Conservation (phyloP, 495 filamentous ascomycete species). For the Schizothecium vesticola region DNA sequence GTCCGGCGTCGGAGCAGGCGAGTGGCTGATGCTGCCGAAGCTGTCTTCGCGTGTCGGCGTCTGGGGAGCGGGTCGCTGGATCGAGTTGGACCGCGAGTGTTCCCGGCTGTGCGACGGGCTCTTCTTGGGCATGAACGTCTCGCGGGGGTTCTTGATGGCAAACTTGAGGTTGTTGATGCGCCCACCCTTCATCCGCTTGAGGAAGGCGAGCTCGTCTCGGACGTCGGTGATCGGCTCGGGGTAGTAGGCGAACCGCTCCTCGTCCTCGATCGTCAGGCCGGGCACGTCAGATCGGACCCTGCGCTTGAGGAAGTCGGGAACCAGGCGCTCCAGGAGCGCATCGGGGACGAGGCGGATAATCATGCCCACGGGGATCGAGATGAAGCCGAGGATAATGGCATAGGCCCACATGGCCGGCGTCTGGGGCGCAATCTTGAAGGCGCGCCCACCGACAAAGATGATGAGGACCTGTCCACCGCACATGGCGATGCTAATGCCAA, state of each 20-base stretch:
- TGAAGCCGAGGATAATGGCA: conserved; percentile 62
- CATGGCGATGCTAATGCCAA: conserved; percentile 77
- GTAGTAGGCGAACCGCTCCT: conserved; percentile 63
- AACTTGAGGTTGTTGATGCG: conserved; percentile 83
- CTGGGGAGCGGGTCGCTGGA: conserved; percentile 43
- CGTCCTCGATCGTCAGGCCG: conserved; percentile 65
- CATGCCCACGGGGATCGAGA: conserved; percentile 71
- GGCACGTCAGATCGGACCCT: conserved; percentile 45
- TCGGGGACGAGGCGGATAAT: conserved; percentile 58
- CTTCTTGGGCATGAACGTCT: conserved; percentile 64
- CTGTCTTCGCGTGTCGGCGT: conserved; percentile 61
- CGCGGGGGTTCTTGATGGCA: conserved; percentile 70
- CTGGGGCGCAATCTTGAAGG: conserved; percentile 67
- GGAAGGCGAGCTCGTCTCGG: conserved; percentile 73
- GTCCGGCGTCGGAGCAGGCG: conserved; percentile 61
- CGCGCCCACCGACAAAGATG: conserved; percentile 65
- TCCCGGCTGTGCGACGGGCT: conserved; percentile 58
- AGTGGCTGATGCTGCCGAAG: conserved; percentile 36
- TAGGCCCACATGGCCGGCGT: conserved; percentile 68
- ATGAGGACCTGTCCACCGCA: conserved; percentile 76
- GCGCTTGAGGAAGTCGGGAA: conserved; percentile 63
- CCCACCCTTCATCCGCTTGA: conserved; percentile 88
- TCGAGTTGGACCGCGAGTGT: conserved; percentile 66
- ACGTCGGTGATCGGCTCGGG: conserved; percentile 69
- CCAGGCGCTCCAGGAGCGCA: conserved; percentile 56